These are phyloP conservation scores for Yamadazyma scolyti DNA, from an alignment of 805 yeast genomes.

Conservation along the genomic window DNA sequence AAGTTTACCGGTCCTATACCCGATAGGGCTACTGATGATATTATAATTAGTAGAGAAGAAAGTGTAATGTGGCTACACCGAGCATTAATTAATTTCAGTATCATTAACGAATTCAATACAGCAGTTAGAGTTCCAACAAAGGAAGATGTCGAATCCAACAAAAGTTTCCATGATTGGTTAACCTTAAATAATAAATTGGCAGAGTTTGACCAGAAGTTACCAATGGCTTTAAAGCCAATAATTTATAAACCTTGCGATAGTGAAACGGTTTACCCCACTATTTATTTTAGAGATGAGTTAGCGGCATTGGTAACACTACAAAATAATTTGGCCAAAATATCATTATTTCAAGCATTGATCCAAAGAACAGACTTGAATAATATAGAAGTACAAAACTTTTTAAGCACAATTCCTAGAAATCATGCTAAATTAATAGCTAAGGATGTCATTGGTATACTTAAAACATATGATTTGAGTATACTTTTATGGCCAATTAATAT, in stretches of 20 bases:
- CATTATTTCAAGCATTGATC: conserved; percentile 25
- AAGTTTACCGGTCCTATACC: conserved; percentile 10
- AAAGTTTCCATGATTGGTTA: conserved; percentile 23
- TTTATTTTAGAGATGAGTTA: conserved; percentile 33
- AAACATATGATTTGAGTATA: conserved; percentile 31
- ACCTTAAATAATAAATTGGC: conserved; percentile 20
- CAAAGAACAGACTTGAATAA: conserved; percentile 14
- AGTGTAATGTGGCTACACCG: conserved; percentile 36
- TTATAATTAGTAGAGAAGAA: conserved; percentile 12
- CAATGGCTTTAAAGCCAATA: conserved; percentile 27
- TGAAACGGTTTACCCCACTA: conserved; percentile 21
- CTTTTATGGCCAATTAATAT: conserved; percentile 33
- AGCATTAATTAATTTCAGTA: conserved; percentile 22
- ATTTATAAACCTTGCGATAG: conserved; percentile 23
- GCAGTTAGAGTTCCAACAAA: conserved; percentile 21
- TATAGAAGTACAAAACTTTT: conserved; percentile 15
- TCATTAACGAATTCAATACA: conserved; percentile 26
- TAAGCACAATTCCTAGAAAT: conserved; percentile 20
- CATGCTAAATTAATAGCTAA: conserved; percentile 24
- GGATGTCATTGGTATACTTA: conserved; percentile 36
- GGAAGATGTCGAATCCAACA: conserved; percentile 21
- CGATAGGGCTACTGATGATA: conserved; percentile 1
- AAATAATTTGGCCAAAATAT: conserved; percentile 25
- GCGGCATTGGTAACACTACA: conserved; percentile 30
- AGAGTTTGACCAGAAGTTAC: conserved; percentile 27